phyloP scores from a whole-genome alignment of 768 basidiomycete genomes.

The Phylloporus sp. region DNA sequence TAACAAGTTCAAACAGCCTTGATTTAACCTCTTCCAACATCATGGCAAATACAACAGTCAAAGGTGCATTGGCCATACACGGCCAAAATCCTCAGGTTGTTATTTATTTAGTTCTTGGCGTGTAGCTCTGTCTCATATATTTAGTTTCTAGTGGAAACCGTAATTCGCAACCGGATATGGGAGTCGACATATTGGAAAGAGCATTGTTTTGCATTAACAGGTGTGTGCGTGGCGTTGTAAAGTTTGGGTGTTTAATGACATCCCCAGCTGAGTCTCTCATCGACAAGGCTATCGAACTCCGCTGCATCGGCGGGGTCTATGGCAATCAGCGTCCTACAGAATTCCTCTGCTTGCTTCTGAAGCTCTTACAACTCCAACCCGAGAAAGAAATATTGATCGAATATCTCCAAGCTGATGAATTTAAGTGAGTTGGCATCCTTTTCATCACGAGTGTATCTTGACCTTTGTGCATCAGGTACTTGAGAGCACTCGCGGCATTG shows the following conservation, averaged over 20 bases:
- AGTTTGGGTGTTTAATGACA: conserved; percentile 1
- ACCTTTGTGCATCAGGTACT: conserved; percentile 57
- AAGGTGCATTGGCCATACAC: conserved; percentile 85
- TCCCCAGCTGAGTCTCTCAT: conserved; percentile 84
- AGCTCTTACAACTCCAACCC: conserved; percentile 94
- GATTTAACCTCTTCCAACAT: not conserved
- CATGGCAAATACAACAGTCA: conserved; percentile 93
- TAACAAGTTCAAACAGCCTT: conserved; percentile 25
- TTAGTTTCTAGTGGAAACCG: conserved; percentile 91
- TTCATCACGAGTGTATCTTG: not conserved
- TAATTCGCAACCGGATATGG: conserved; percentile 94
- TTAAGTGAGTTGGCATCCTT: conserved; percentile 71
- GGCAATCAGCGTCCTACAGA: conserved; percentile 93
- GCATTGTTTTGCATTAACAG: conserved; percentile 95
- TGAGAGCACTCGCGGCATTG: conserved; percentile 87
- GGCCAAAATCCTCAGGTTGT: conserved; percentile 94
- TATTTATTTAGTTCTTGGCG: not conserved
- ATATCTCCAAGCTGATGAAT: conserved; percentile 94
- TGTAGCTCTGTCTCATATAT: conserved; percentile 17
- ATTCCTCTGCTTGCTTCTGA: conserved; percentile 88
- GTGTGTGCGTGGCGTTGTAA: conserved; percentile 38
- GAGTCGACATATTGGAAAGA: conserved; percentile 97
- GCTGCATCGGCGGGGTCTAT: conserved; percentile 88
- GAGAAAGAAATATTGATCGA: conserved; percentile 96
- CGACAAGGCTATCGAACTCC: conserved; percentile 83